A percentile compares a stretch with the other conserved stretches of the same genome.
These are phyloP conservation scores for Leucocoprinus sp. DNA, from an alignment of 768 basidiomycete species.

Conservation along the genomic window DNA sequence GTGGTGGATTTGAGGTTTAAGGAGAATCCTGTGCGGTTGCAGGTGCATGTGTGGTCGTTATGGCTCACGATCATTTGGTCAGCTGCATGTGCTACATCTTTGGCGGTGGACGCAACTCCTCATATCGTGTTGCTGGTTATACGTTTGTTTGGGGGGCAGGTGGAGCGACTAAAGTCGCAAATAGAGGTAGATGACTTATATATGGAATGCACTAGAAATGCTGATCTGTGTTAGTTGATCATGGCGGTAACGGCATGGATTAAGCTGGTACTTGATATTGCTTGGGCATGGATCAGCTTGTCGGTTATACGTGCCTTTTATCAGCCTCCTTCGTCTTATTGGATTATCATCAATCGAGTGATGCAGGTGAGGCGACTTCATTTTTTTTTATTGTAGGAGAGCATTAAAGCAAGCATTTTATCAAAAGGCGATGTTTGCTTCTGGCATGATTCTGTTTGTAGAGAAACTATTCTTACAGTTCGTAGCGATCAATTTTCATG, in stretches of 20 bases:
- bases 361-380: constrained; percentile 44
- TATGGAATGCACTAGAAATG: background rate
- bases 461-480: constrained; percentile 60
- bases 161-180: constrained; percentile 60
- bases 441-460: constrained; percentile 33
- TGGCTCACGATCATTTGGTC: constrained; percentile 68
- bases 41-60: constrained; percentile 57
- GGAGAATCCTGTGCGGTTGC: constrained; percentile 35
- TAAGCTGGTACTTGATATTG: constrained; percentile 56
- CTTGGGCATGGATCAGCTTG: constrained; percentile 70
- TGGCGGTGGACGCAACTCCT: constrained; percentile 59
- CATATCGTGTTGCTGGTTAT: constrained; percentile 45
- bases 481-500: constrained; percentile 76
- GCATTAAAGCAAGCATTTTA: background rate
- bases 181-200: constrained; percentile 43
- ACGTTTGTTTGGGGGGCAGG: constrained; percentile 48
- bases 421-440: constrained; percentile 34
- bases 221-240: constrained; percentile 35
- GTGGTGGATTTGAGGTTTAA: constrained; percentile 59
- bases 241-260: constrained; percentile 66
- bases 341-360: constrained; percentile 59
- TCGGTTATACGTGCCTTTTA: constrained; percentile 52
- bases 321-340: constrained; percentile 56
- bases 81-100: constrained; percentile 47
- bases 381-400: background rate